A percentile compares a stretch with the other conserved stretches of the same genome.
Evolutionary conservation across 2,329 filamentous ascomycete genomes (phyloP).

Genomic region (Paradendryphiella salina): DNA sequence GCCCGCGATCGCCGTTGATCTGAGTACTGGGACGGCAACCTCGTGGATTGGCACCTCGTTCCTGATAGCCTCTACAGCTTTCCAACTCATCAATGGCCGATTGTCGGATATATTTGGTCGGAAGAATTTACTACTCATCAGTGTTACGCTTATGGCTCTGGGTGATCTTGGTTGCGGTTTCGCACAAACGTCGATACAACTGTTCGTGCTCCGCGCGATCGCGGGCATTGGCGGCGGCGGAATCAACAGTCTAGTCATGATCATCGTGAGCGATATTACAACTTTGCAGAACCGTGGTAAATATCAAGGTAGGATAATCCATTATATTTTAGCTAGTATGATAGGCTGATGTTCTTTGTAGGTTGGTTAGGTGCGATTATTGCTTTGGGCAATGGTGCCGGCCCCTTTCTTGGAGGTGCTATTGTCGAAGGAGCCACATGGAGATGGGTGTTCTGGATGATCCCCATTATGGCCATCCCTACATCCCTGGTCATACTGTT

Average conservation of each 20-base stretch:
- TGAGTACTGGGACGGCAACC: slow-evolving; percentile 53
- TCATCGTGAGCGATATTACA: slow-evolving; percentile 44
- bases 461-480: slow-evolving; percentile 21
- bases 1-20: slow-evolving; percentile 41
- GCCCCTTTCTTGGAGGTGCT: slow-evolving; percentile 27
- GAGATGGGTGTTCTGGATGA: slow-evolving; percentile 24
- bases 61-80: slow-evolving; percentile 62
- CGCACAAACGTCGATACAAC: slow-evolving; percentile 57
- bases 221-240: slow-evolving; percentile 65
- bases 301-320: slow-evolving; percentile 34
- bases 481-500: slow-evolving; percentile 18
- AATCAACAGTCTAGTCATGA: slow-evolving; percentile 51
- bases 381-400: slow-evolving; percentile 25
- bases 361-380: slow-evolving; percentile 25
- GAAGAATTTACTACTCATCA: slow-evolving; percentile 52
- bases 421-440: slow-evolving; percentile 23
- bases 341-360: not conserved
- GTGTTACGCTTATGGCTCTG: slow-evolving; percentile 58
- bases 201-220: slow-evolving; percentile 63
- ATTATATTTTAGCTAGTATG: too few relatives aligned
- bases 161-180: slow-evolving; percentile 64
- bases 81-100: slow-evolving; percentile 67
- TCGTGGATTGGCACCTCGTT: slow-evolving; percentile 59
- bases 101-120: slow-evolving; percentile 63
- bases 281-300: slow-evolving; percentile 43